A percentile compares a stretch with the other conserved stretches of the same genome.
Conservation (phyloP, 352 stramenopile species). For the Phytophthora crassamura region DNA sequence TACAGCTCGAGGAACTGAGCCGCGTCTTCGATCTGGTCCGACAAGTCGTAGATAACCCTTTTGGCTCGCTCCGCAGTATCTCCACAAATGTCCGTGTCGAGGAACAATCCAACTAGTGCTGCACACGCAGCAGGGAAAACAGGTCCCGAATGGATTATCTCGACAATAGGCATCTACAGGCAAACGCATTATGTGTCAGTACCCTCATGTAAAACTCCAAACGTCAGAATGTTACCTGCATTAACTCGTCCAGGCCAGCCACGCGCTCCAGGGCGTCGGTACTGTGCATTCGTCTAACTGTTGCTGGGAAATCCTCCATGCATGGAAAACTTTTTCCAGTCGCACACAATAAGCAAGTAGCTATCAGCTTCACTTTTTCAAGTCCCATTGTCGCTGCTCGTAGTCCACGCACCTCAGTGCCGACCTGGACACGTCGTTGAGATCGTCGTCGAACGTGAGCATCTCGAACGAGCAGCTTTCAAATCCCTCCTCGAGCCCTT, state of each 20-base stretch:
- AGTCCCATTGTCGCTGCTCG: background rate
- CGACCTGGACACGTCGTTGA: constrained; percentile 46
- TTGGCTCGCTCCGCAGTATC: constrained; percentile 29
- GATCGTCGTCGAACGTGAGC: constrained; percentile 53
- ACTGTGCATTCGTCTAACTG: constrained; percentile 38
- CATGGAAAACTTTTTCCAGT: constrained; percentile 39
- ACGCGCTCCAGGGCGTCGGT: constrained; percentile 13
- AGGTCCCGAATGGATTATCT: constrained; percentile 57
- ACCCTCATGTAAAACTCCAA: background rate
- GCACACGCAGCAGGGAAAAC: constrained; percentile 43
- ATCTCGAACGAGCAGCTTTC: constrained; percentile 44
- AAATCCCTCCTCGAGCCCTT: constrained; percentile 5
- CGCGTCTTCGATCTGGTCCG: constrained; percentile 56
- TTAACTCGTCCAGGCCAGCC: constrained; percentile 38
- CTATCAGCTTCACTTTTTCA: background rate
- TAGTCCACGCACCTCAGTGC: constrained; percentile 39
- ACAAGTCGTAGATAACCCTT: constrained; percentile 45
- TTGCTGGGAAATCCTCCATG: constrained; percentile 46
- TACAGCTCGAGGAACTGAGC: constrained; percentile 60
- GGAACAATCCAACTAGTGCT: constrained; percentile 42
- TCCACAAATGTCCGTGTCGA: constrained; percentile 28
- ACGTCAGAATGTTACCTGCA: constrained; percentile 31
- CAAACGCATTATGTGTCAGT: constrained; percentile 1
- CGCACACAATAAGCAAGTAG: background rate
- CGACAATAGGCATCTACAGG: constrained; percentile 54